Evolutionary conservation across 2,329 filamentous ascomycete genomes (phyloP), one percentile per base, ranked within the genome.

Genomic region (Trichophyton schoenleinii): DNA sequence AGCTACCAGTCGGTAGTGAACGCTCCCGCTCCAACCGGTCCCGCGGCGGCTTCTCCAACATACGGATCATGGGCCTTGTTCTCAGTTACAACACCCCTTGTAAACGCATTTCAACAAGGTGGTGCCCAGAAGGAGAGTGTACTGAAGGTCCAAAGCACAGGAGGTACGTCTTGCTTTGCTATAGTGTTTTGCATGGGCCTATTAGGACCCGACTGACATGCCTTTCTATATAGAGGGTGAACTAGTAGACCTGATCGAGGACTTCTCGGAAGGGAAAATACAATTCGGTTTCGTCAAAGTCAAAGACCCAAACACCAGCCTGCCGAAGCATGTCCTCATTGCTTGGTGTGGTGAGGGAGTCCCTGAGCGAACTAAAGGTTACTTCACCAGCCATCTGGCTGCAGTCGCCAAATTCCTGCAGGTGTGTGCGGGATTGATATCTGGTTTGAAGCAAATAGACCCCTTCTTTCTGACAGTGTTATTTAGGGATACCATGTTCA

Each of bases 341-440:
- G 91, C 88, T 67, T 99, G 94, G 88, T 99, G 94, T 74, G 94
- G 94, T 67, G 92, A 95, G 71, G 94, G 94, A 68, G 94, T 99
- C 15, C 94, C 94, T n/a, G 94, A 99, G 77, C 83, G 92, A 69
- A 97, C 92, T 64, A 99, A 97, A 77, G 94, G 94, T 66, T 97
- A 97, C 77, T 99, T 99, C 73, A 96, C 90, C 67, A 96, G 91
- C 77, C 92, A 99, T 76, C 79, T 94, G 57, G 86, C 88, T 63
- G 87, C 90, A 57, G 91, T 97, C 42, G 86, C 91, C 64, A 96
- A 96, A 76, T 81, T 96, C 67, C 83, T 99, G 48, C 91, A 96
- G 77, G 86, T 86, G 71, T 71, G 68, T 22, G 13, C n/a, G 28
- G 4, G 3, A 20, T 18, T 13, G 3, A 42, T 64, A 49, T 31